A percentile compares a stretch with the other conserved stretches of the same genome.
phyloP scores from a whole-genome alignment of 2,329 filamentous ascomycete genomes.

The Xylariaceae sp. region DNA sequence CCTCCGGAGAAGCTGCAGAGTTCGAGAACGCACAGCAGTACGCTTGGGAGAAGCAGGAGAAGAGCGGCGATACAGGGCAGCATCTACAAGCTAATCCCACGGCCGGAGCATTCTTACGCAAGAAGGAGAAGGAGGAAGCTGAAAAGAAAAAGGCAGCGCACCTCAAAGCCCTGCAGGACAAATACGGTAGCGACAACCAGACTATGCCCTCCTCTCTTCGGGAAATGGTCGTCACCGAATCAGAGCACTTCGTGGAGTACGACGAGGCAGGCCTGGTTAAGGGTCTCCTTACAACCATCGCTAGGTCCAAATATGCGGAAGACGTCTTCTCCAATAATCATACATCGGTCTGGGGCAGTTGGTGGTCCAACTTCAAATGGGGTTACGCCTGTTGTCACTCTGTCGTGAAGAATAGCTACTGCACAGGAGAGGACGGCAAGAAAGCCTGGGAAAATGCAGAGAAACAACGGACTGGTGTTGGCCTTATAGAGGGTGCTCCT shows the following conservation, averaged over 20 bases:
- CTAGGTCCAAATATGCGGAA: conserved; percentile 88
- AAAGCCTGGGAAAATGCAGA: conserved; percentile 75
- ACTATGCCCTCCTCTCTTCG: conserved; percentile 58
- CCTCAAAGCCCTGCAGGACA: conserved; percentile 69
- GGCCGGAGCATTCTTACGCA: conserved; percentile 78
- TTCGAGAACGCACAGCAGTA: conserved; percentile 87
- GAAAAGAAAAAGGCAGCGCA: conserved; percentile 65
- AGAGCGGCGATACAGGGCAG: conserved; percentile 69
- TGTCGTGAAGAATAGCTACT: conserved; percentile 93
- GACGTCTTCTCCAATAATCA: conserved; percentile 89
- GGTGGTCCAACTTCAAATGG: conserved; percentile 96
- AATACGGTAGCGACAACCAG: conserved; percentile 71
- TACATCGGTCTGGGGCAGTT: conserved; percentile 89
- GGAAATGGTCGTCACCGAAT: conserved; percentile 69
- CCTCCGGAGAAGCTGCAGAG: conserved; percentile 85
- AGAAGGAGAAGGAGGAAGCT: conserved; percentile 72
- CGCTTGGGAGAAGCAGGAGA: conserved; percentile 93
- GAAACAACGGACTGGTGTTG: conserved; percentile 47
- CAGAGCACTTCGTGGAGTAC: conserved; percentile 88
- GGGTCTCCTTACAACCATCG: conserved; percentile 70
- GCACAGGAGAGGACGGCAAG: conserved; percentile 86
- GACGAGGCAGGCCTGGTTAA: conserved; percentile 88
- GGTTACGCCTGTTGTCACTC: conserved; percentile 95
- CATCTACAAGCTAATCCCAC: conserved; percentile 97
- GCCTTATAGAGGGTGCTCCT: conserved; percentile 33